Conservation (phyloP, 2,329 filamentous ascomycete genomes). For the Dothideomycetes sp. region DNA sequence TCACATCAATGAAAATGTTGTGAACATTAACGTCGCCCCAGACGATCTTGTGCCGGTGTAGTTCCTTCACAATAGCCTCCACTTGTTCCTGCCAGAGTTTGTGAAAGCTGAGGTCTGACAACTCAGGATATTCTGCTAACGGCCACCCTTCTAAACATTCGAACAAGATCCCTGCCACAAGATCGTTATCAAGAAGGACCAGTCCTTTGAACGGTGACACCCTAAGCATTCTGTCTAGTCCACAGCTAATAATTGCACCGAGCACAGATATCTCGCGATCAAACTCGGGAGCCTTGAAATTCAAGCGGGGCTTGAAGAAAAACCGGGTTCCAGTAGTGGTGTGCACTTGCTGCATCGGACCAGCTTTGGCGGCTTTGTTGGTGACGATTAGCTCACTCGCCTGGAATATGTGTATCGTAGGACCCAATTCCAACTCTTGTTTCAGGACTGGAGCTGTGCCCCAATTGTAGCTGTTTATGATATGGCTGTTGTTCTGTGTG, state of each 20-base stretch:
- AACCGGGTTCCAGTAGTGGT: not conserved
- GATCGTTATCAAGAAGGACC: not conserved
- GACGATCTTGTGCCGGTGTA: slow-evolving; percentile 21
- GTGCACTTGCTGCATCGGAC: not conserved
- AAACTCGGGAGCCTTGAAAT: not conserved
- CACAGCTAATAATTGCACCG: not conserved
- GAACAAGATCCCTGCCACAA: not conserved
- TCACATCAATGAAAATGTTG: slow-evolving; percentile 25
- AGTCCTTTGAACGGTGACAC: not conserved
- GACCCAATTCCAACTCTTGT: too few relatives aligned
- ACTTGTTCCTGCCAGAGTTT: not conserved
- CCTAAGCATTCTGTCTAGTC: not conserved
- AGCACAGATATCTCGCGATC: not conserved
- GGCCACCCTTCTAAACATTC: not conserved
- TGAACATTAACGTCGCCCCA: slow-evolving; percentile 31
- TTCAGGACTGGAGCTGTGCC: too few relatives aligned
- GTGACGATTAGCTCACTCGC: too few relatives aligned
- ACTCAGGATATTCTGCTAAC: not conserved
- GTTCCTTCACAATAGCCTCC: not conserved
- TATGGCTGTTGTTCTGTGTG: too few relatives aligned
- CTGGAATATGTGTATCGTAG: too few relatives aligned
- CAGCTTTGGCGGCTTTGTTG: too few relatives aligned
- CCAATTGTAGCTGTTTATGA: too few relatives aligned
- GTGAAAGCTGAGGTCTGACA: not conserved
- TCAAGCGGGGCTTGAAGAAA: not conserved